A percentile compares a stretch with the other conserved stretches of the same genome.
Conservation (phyloP, 441 rosid genomes). For the Adansonia grandidieri region DNA sequence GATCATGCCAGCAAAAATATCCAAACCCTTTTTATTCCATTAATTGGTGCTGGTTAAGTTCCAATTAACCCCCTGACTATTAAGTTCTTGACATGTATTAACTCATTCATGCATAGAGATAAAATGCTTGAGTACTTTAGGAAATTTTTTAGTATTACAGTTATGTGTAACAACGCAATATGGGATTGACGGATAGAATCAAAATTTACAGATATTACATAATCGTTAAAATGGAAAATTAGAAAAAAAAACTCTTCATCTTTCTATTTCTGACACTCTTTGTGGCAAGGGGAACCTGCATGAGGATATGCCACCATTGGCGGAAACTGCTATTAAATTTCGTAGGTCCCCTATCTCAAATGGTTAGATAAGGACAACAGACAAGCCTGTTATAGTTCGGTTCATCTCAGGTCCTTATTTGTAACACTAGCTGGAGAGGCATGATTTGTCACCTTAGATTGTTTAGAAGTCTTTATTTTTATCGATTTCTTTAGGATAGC, state of each 20-base stretch:
- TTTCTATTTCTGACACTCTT: not conserved
- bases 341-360: not conserved
- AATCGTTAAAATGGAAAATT: not conserved
- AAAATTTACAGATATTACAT: not conserved
- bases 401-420: not conserved
- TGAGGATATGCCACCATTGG: slow-evolving; percentile 7
- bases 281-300: not conserved
- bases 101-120: not conserved
- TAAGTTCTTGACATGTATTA: not conserved
- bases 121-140: not conserved
- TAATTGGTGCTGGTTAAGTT: not conserved
- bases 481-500: not conserved
- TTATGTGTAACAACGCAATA: not conserved
- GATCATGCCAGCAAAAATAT: not conserved
- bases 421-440: not conserved
- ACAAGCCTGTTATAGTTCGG: not conserved
- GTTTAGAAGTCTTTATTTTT: not conserved
- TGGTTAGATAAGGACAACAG: not conserved
- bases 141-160: too few relatives aligned
- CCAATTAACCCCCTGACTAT: not conserved
- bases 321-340: slow-evolving; percentile 12
- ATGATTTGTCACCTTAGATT: slow-evolving; percentile 14
- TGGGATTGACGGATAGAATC: not conserved
- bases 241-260: not conserved
- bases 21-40: not conserved